These are phyloP conservation scores for Vitis hybrid DNA, from an alignment of 177 flowering plant genomes.

Conservation along the genomic window DNA sequence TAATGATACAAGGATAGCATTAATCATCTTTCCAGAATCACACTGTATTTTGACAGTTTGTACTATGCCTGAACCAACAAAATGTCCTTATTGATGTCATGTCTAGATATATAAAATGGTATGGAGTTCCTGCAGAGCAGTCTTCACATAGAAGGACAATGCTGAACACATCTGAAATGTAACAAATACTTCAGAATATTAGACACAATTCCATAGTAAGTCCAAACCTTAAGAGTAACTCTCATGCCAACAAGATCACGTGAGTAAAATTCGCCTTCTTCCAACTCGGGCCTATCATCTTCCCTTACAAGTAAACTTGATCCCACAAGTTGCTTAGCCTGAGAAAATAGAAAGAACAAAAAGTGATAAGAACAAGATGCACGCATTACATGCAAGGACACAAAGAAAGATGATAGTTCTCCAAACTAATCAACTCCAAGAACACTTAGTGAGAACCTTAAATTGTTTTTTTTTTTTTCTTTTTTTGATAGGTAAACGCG, in stretches of 20 bases:
- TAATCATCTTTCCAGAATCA: background rate
- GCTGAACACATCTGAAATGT: too few species aligned
- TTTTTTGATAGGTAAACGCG: too few species aligned
- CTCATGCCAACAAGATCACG: conserved; percentile 93
- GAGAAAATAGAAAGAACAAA: conserved; percentile 13
- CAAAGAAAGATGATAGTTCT: background rate
- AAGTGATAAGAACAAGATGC: background rate
- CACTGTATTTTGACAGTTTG: background rate
- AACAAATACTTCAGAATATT: background rate
- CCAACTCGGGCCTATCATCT: conserved; percentile 73
- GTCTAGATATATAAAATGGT: background rate
- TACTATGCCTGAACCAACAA: background rate
- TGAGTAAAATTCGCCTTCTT: conserved; percentile 83
- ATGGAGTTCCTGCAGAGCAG: background rate
- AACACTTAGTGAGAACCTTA: background rate
- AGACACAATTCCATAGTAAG: conserved; percentile 1
- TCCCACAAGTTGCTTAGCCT: conserved; percentile 88
- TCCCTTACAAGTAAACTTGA: conserved; percentile 71
- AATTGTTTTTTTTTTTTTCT: too few species aligned
- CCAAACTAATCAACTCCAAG: background rate
- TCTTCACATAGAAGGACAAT: too few species aligned
- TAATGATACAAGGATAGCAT: background rate
- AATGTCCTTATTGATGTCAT: background rate
- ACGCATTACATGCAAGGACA: background rate
- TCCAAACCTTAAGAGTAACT: conserved; percentile 79